Evolutionary conservation across 176 grass and related monocot species (phyloP), one percentile per base, ranked within the genome.

Genomic region (Ananas comosus): DNA sequence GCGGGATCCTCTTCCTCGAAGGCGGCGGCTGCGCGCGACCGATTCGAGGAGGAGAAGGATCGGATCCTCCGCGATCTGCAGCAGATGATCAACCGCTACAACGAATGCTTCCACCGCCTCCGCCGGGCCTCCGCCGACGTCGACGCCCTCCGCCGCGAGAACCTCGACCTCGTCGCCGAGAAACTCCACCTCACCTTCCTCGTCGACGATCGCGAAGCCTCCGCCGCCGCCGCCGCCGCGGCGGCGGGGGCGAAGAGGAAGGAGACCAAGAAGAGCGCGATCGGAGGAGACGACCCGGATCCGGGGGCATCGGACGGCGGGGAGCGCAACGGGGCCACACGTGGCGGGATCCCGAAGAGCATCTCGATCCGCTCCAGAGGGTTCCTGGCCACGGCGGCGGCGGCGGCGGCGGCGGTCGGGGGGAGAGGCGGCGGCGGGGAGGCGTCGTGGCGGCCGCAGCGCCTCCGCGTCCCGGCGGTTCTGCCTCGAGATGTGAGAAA

Each of bases 111-210:
- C 78, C 13, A 71, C 11, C 64, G 59, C 72, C 83, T 94, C 48
- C 81, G 63, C 24, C 52, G 70, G 48, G 59, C 86, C 64, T 69
- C 64, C n/a, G 59, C 69, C 50, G 81, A 94, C 58, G 51, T 85
- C 51, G 66, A 85, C 49, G 64, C 67, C 50, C 83, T 94, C 77
- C 68, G 69, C 81, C 80, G 18, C 65, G 83, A 94, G 59, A 85
- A 82, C 72, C 25, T 85, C 65, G 68, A 72, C 49, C 86, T 90
- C 71, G 17, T 59, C 23, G 76, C 86, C 19, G 73, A 85, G 13
- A 89, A 90, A 53, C 66, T 82, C 53, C 81, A 84, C 68, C 75
- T 94, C 58, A 84, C 72, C 66, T 67, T 64, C 58, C 81, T 94
- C 59, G 65, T 86, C 51, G 57, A 78, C 12, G 83, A 87, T 52